Evolutionary conservation across 139 green algal species (phyloP), one percentile per base, ranked within the genome.

Genomic region (Chlorokybus atmophyticus): DNA sequence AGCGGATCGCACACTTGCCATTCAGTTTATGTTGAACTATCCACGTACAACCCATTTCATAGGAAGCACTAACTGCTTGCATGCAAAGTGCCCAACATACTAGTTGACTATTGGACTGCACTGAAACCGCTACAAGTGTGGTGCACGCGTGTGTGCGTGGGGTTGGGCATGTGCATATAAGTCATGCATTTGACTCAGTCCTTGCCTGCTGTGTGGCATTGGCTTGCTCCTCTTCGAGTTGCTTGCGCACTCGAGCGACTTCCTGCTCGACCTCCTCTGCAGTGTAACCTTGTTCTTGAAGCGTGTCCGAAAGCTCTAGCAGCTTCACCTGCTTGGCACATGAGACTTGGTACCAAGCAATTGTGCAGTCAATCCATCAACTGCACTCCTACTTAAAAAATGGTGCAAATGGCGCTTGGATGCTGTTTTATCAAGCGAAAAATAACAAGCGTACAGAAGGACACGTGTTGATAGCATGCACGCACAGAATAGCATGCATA

Each of bases 231-330:
- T 66, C 59, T 49, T 85, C 70, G 17, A 70, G 39, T 29, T 50
- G 19, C 53, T 54, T 44, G 10, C 62, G 38, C 29, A 44, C 8
- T 17, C 32, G 40, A 17, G 32, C 67, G 14, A 68, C 17, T 21
- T 47, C 40, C 53, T 64, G 40, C 57, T 44, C 52, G 19, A 87
- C 77, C 38, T 84, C 80, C 3, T 76, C 73, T 29, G 83, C 74
- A 1, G 28, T 50, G n/a, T 29, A 88, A 78, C 82, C 85, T 14
- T 91, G 63, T 30, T 87, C 83, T 62, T 91, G 79, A 31, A 94
- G 73, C 44, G 78, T 59, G 8, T 89, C 82, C n/a, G 68, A 59
- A 30, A 88, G 60, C 54, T 87, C 69, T 38, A 80, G 50, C 40
- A 94, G 67, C 67, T 86, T 75, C 19, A 94, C 57, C 72, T 96